Evolutionary conservation across 768 basidiomycete genomes (phyloP).

Genomic region (Suillus weaverae): DNA sequence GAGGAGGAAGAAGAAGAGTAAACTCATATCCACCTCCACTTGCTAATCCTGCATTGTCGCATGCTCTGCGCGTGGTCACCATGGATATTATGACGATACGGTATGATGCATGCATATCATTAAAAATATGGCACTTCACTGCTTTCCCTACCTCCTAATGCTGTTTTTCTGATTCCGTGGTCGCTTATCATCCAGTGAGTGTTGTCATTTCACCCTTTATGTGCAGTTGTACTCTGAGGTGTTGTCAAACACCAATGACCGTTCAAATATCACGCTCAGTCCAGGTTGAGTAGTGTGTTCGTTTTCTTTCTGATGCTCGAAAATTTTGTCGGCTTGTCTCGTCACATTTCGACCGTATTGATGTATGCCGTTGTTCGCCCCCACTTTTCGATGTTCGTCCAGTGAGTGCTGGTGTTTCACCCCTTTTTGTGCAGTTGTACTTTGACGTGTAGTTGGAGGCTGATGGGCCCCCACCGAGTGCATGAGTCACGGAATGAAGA

Average conservation of each 20-base stretch:
- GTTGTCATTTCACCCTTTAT: background rate
- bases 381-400: too few relatives aligned
- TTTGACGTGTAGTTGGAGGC: too few relatives aligned
- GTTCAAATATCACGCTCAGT: background rate
- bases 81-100: constrained; percentile 34
- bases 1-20: constrained; percentile 52
- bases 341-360: too few relatives aligned
- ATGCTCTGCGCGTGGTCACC: constrained; percentile 24
- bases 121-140: constrained; percentile 28
- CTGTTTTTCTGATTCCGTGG: background rate
- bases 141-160: constrained; percentile 6
- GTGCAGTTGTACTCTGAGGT: background rate
- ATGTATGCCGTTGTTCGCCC: too few relatives aligned
- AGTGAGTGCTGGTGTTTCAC: too few relatives aligned
- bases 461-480: too few relatives aligned
- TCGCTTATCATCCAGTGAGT: background rate
- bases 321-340: too few relatives aligned
- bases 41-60: constrained; percentile 21
- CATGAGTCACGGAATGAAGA: too few relatives aligned
- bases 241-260: background rate
- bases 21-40: constrained; percentile 18
- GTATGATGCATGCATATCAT: constrained; percentile 40
- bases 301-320: too few relatives aligned
- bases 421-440: too few relatives aligned
- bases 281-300: too few relatives aligned